Evolutionary conservation across 1,139 yeast genomes (phyloP).

Genomic region (Yamadazyma mexicana): DNA sequence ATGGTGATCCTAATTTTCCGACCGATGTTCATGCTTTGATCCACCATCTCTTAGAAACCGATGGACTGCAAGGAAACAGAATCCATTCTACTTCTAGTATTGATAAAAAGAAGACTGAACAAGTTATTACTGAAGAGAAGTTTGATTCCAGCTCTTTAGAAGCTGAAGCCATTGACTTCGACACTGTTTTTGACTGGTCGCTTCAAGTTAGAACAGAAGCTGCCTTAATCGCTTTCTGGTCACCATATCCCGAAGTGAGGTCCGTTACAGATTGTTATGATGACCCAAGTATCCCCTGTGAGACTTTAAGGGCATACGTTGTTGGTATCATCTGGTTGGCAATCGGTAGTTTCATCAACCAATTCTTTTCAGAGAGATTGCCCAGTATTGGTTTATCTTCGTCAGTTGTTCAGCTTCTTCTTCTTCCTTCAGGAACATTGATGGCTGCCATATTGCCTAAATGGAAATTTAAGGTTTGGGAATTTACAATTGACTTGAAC

Average conservation of each 20-base stretch:
- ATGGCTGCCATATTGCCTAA: slow-evolving; percentile 26
- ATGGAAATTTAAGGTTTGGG: slow-evolving; percentile 31
- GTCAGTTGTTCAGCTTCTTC: slow-evolving; percentile 42
- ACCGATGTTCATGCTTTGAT: slow-evolving; percentile 18
- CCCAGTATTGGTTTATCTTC: slow-evolving; percentile 48
- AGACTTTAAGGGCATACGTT: slow-evolving; percentile 56
- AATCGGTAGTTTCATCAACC: slow-evolving; percentile 55
- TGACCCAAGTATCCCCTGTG: slow-evolving; percentile 50
- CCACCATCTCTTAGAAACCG: slow-evolving; percentile 26
- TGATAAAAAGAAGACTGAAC: slow-evolving; percentile 4
- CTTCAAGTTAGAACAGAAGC: slow-evolving; percentile 44
- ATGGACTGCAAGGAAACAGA: neutral
- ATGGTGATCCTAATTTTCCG: slow-evolving; percentile 26
- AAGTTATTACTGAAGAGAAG: neutral
- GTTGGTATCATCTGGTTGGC: slow-evolving; percentile 55
- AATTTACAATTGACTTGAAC: slow-evolving; percentile 28
- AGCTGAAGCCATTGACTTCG: slow-evolving; percentile 46
- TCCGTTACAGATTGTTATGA: slow-evolving; percentile 56
- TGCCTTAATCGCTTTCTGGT: slow-evolving; percentile 50
- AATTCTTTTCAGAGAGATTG: slow-evolving; percentile 55
- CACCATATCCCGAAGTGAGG: slow-evolving; percentile 69
- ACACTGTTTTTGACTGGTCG: slow-evolving; percentile 21
- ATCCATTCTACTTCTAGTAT: neutral
- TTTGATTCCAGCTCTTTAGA: slow-evolving; percentile 36
- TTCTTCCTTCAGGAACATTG: slow-evolving; percentile 25